Evolutionary conservation across 768 basidiomycete species (phyloP).

Genomic region (Russula dissimulans): DNA sequence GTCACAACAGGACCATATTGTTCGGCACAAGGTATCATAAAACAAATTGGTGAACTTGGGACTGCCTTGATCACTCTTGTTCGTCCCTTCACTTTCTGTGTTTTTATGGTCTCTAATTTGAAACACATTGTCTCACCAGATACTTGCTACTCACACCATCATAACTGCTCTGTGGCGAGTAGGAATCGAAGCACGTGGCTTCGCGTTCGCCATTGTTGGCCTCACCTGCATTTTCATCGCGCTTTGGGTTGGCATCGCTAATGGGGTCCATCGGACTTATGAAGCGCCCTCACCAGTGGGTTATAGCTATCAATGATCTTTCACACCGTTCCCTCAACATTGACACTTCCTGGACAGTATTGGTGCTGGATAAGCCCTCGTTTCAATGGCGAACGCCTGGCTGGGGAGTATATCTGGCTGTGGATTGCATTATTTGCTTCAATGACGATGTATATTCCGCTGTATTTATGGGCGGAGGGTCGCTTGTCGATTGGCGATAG

Average conservation of each 20-base stretch:
- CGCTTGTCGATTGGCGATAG: constrained; percentile 26
- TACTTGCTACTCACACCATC: constrained; percentile 34
- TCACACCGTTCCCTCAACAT: neutral
- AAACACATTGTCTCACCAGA: constrained; percentile 22
- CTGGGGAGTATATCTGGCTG: constrained; percentile 38
- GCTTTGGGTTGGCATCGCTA: constrained; percentile 30
- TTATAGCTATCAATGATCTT: neutral
- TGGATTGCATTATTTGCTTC: constrained; percentile 34
- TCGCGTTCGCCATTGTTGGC: constrained; percentile 19
- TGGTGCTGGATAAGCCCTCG: constrained; percentile 38
- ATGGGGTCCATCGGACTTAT: constrained; percentile 21
- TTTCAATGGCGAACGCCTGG: constrained; percentile 27
- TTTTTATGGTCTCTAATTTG: neutral
- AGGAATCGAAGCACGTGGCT: constrained; percentile 22
- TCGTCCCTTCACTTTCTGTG: constrained; percentile 1
- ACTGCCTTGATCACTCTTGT: constrained; percentile 37
- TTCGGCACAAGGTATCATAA: constrained; percentile 31
- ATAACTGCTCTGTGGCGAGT: constrained; percentile 29
- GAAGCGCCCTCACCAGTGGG: constrained; percentile 30
- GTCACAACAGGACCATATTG: constrained; percentile 30
- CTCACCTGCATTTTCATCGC: constrained; percentile 17
- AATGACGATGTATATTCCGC: constrained; percentile 27
- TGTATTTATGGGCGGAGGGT: constrained; percentile 31
- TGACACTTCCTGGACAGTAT: constrained; percentile 20
- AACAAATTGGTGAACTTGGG: constrained; percentile 35